Evolutionary conservation across 305 asterid species (phyloP), one percentile per base, ranked within the genome.

Genomic region (Fraxinus sp.): DNA sequence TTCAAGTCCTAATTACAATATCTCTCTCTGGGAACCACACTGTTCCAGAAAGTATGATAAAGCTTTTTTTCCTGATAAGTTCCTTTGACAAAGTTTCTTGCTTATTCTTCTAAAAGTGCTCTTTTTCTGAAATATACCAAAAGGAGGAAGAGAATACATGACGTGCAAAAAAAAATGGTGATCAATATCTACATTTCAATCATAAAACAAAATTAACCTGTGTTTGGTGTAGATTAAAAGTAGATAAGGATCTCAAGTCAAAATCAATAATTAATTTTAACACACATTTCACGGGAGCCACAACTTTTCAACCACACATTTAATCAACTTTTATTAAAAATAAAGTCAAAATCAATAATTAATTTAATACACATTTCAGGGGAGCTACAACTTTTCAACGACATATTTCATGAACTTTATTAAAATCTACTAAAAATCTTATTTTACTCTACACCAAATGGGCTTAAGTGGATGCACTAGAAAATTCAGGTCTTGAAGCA

Each of bases 131-230:
- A 22, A 44, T 83, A 18, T 37, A 7, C 14, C 20, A n/a, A 55
- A 8, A 22, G 55, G 35, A 44, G 5, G 72, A 83, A n/a, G 64
- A 11, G 68, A 22, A 74, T 39, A 9, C 46, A 57, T 30, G 57
- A n/a, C 1, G 1, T 49, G 20, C 59, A 49, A 0, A 57, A n/a
- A 16, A n/a, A 55, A 16, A 55, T n/a, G 10, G 11, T 18, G 41
- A 62, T 74, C 35, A 22, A 83, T 49, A 79, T 49, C 62, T 74
- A 35, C 66, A 79, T 71, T 75, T 77, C 28, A n/a, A 7, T 18
- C 26, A 18, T 57, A 18, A 66, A 79, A 49, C 7, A 4, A 0
- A 49, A 49, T 4, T 49, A 41, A 14, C 3, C 49, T 14, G 0
- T 8, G 13, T 9, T 41, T 41, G 49, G 49, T 41, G 49, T 9